Conservation (phyloP, 352 stramenopile species). For the Phytophthora multivora region DNA sequence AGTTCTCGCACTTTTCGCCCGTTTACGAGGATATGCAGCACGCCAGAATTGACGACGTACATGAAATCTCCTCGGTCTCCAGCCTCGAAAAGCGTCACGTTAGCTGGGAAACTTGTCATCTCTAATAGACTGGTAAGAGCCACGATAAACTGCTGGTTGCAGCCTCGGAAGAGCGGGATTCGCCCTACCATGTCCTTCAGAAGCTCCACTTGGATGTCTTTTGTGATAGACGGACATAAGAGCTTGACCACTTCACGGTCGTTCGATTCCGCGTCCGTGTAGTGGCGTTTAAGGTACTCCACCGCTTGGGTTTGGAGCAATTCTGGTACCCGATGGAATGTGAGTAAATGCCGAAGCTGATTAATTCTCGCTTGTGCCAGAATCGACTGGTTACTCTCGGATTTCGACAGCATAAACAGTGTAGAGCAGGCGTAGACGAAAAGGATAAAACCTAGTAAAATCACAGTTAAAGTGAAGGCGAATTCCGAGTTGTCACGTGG, state of each 20-base stretch:
- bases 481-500: slow-evolving; percentile 43
- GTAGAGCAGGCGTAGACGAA: slow-evolving; percentile 70
- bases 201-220: slow-evolving; percentile 77
- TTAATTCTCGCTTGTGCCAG: slow-evolving; percentile 59
- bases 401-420: slow-evolving; percentile 76
- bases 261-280: slow-evolving; percentile 72
- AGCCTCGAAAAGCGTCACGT: slow-evolving; percentile 55
- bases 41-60: slow-evolving; percentile 71
- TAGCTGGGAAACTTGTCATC: slow-evolving; percentile 58
- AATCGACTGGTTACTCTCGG: slow-evolving; percentile 52
- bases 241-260: slow-evolving; percentile 66
- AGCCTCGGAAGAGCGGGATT: slow-evolving; percentile 70
- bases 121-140: slow-evolving; percentile 73
- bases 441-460: slow-evolving; percentile 57
- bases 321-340: slow-evolving; percentile 66
- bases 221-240: slow-evolving; percentile 73
- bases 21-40: slow-evolving; percentile 65
- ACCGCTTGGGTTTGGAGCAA: slow-evolving; percentile 52
- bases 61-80: slow-evolving; percentile 73
- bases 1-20: slow-evolving; percentile 69
- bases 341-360: slow-evolving; percentile 68
- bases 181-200: slow-evolving; percentile 59
- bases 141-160: slow-evolving; percentile 63
- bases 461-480: slow-evolving; percentile 50
- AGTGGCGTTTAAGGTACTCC: slow-evolving; percentile 68